Evolutionary conservation across 1,284 basidiomycete species (phyloP), one percentile per base, ranked within the genome.

Genomic region (Phellopilus nigrolimitatus): DNA sequence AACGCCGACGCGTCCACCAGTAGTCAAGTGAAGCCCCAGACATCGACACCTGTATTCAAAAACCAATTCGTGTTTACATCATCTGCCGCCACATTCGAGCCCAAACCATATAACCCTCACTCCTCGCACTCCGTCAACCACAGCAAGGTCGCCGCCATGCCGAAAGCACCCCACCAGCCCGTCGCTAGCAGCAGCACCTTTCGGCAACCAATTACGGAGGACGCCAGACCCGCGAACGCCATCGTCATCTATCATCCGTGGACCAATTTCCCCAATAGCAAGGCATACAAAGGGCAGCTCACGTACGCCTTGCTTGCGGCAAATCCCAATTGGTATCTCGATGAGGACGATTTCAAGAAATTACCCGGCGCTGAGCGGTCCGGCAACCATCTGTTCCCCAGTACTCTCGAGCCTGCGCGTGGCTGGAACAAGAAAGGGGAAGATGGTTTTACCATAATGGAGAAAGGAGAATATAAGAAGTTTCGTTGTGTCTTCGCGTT

Each of bases 401-500:
- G 82, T 33, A 73, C 79, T 61, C 76, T 89, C 5, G 86, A 89
- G 62, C 86, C 86, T 19, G 86, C 87, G 21, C 72, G 87, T 53
- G 86, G 86, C 30, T 89, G 86, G 86, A 87, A 84, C 8, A 84
- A 82, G 68, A 88, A 37, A 87, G 66, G 86, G 84, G 60, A 80
- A 84, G 82, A 84, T 37, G 83, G 83, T 80, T 82, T 10, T 82
- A 87, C 56, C 13, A 85, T 42, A 25, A 8, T 34, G 27, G 46
- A 47, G n/a, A n/a, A n/a, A n/a, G 54, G 84, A 15, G 83, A 86
- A 62, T 82, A 86, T 59, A 86, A 86, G 4, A 71, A 82, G 25
- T 71, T 90, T 17, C 74, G 87, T 42, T 90, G 87, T n/a, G n/a
- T n/a, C n/a, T n/a, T n/a, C 66, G 89, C 88, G 1, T 89, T 90